A percentile compares a stretch with the other conserved stretches of the same genome.
phyloP scores from a whole-genome alignment of 2,329 filamentous ascomycete genomes.

The Apiospora sp. region DNA sequence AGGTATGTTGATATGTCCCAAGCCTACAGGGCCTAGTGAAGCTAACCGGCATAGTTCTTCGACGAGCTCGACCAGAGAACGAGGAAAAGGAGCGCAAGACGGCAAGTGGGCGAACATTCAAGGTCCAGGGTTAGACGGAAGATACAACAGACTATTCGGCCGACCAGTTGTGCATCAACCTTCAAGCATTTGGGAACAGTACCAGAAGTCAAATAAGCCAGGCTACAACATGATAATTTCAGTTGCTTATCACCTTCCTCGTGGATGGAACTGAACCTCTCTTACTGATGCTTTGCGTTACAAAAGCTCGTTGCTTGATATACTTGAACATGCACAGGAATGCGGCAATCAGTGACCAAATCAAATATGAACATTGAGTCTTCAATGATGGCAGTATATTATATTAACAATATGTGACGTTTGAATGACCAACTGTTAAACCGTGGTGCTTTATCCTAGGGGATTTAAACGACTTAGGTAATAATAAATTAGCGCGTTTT shows the following conservation, averaged over 20 bases:
- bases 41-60: constrained; percentile 71
- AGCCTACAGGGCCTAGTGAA: constrained; percentile 43
- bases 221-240: not conserved
- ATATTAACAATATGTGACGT: not conserved
- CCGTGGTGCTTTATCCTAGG: not conserved
- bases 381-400: not conserved
- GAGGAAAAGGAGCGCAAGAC: constrained; percentile 99
- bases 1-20: constrained; percentile 63
- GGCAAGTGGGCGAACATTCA: constrained; percentile 93
- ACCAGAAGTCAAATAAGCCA: constrained; percentile 9
- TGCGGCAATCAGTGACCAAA: not conserved
- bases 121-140: constrained; percentile 22
- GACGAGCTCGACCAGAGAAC: constrained; percentile 91
- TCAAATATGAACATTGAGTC: not conserved
- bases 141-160: not conserved
- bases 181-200: not conserved
- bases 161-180: not conserved
- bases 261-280: not conserved
- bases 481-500: not conserved
- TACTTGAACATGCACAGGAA: not conserved
- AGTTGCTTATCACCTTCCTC: not conserved
- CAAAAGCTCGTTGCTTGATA: not conserved
- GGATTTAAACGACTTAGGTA: not conserved
- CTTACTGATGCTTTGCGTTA: not conserved
- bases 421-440: not conserved